Conservation (phyloP, 306 rosid genomes). For the Acacia crassicarpa region DNA sequence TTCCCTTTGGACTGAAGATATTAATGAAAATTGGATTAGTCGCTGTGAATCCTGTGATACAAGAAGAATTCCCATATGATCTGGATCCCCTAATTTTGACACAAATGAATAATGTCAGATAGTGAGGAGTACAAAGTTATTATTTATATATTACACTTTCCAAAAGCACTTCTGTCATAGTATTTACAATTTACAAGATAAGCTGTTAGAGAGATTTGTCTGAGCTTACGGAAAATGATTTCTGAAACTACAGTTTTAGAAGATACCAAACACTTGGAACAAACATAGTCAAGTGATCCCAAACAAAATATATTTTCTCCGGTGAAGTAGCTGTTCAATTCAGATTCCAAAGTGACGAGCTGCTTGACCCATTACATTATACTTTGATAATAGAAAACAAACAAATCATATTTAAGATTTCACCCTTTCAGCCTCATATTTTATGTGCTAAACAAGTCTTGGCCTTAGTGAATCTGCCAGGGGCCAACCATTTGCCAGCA, state of each 20-base stretch:
- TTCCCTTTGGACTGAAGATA: too few species aligned
- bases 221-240: too few species aligned
- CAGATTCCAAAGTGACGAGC: conserved; percentile 5
- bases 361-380: neutral
- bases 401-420: neutral
- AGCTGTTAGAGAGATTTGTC: too few species aligned
- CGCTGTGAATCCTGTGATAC: too few species aligned
- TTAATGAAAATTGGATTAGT: too few species aligned
- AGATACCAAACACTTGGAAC: neutral
- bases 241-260: too few species aligned
- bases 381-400: neutral
- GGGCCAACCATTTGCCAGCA: neutral
- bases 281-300: neutral
- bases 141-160: neutral
- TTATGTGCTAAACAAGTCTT: neutral
- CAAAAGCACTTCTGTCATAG: neutral
- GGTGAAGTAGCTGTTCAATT: conserved; percentile 17
- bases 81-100: neutral
- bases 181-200: too few species aligned
- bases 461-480: neutral
- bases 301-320: neutral
- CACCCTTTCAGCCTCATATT: neutral
- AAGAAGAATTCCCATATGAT: too few species aligned
- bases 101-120: neutral
- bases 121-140: neutral